These are phyloP conservation scores for Trichosanthes truncata DNA, from an alignment of 306 rosid species.

Conservation along the genomic window DNA sequence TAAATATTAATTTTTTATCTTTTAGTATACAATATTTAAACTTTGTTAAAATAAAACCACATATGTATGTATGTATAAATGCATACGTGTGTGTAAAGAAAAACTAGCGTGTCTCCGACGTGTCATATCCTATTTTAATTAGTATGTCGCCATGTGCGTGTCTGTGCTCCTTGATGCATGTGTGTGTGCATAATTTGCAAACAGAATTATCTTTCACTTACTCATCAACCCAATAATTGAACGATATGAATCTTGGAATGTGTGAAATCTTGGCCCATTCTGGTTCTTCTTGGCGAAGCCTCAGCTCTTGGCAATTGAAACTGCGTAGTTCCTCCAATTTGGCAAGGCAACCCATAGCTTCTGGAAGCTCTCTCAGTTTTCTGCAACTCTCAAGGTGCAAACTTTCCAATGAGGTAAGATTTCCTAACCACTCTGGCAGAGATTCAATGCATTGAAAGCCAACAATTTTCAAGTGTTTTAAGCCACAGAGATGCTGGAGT, in stretches of 20 bases:
- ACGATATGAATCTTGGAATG: neutral
- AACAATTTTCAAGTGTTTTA: slow-evolving; percentile 4
- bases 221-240: slow-evolving; percentile 12
- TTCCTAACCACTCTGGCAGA: slow-evolving; percentile 4
- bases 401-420: neutral
- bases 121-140: neutral
- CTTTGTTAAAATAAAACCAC: no score
- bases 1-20: no score
- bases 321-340: slow-evolving; percentile 2
- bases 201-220: neutral
- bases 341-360: neutral
- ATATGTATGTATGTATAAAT: neutral
- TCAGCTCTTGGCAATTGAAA: slow-evolving; percentile 9
- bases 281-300: slow-evolving; percentile 6
- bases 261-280: slow-evolving; percentile 3
- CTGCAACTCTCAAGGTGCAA: slow-evolving; percentile 7
- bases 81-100: neutral
- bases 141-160: neutral
- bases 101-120: neutral
- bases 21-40: no score
- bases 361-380: slow-evolving; percentile 10
- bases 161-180: neutral
- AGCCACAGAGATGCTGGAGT: neutral
- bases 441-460: slow-evolving; percentile 7
- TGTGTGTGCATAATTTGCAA: neutral